Conservation (phyloP, 1,139 yeast species). For the Geotrichum carabidarum region DNA sequence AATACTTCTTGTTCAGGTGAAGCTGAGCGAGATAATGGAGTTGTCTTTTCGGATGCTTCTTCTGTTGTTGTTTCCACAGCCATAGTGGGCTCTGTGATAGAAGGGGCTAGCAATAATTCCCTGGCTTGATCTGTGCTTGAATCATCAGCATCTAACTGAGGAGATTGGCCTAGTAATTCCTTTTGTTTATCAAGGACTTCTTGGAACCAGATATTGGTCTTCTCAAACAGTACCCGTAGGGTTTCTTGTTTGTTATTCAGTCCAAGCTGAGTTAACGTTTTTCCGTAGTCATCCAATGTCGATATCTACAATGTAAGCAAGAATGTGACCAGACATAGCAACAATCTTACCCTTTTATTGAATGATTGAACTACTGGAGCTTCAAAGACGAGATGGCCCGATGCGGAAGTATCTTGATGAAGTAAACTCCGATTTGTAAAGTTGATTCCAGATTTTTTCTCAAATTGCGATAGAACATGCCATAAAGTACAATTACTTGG, state of each 20-base stretch:
- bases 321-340: neutral
- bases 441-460: conserved; percentile 29
- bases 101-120: neutral
- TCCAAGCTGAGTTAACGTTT: conserved; percentile 27
- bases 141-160: neutral
- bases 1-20: conserved; percentile 2
- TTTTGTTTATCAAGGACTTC: conserved; percentile 24
- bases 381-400: conserved; percentile 25
- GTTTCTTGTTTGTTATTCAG: conserved; percentile 28
- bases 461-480: conserved; percentile 29
- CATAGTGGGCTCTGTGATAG: neutral
- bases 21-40: neutral
- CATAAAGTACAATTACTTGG: conserved; percentile 25
- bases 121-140: neutral
- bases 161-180: conserved; percentile 15
- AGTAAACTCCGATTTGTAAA: conserved; percentile 27
- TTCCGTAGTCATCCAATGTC: conserved; percentile 26
- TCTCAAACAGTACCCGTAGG: conserved; percentile 29
- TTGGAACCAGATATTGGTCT: conserved; percentile 23
- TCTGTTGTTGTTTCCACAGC: neutral
- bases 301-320: conserved; percentile 11
- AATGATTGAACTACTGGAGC: conserved; percentile 30
- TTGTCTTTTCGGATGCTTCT: neutral
- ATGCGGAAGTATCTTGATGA: conserved; percentile 16
- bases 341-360: conserved; percentile 19